Percentiles rank a stretch among this genome's conserved stretches.
Evolutionary conservation across 441 rosid genomes (phyloP).

Genomic region (Mallotus repandus): DNA sequence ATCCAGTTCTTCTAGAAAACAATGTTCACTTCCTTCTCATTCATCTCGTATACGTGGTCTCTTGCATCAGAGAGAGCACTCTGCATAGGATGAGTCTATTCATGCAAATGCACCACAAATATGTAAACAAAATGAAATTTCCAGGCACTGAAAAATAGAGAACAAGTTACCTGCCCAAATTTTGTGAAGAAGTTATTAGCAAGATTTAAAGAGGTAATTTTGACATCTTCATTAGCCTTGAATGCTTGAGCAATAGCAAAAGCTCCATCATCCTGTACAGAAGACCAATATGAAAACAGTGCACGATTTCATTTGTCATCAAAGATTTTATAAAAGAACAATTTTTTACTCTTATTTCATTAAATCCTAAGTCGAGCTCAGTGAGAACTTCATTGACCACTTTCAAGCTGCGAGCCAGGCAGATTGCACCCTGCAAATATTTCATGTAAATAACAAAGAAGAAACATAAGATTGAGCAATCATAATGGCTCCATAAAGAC

Average conservation of each 20-base stretch:
- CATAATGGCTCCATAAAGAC: slow-evolving; percentile 1
- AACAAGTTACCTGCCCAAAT: slow-evolving; percentile 76
- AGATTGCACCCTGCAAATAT: slow-evolving; percentile 69
- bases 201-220: slow-evolving; percentile 72
- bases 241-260: slow-evolving; percentile 92
- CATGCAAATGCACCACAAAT: background rate
- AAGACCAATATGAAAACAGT: slow-evolving; percentile 13
- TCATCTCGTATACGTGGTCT: slow-evolving; percentile 94
- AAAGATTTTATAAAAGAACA: background rate
- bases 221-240: slow-evolving; percentile 87
- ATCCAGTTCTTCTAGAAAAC: slow-evolving; percentile 50
- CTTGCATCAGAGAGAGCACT: slow-evolving; percentile 84
- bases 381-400: slow-evolving; percentile 91
- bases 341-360: slow-evolving; percentile 71
- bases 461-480: slow-evolving; percentile 4
- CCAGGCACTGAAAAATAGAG: background rate
- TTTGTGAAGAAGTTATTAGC: slow-evolving; percentile 87
- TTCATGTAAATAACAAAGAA: background rate
- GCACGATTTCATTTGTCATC: background rate
- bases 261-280: slow-evolving; percentile 83
- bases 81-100: slow-evolving; percentile 39
- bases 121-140: too few species aligned
- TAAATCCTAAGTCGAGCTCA: slow-evolving; percentile 86
- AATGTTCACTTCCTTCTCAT: slow-evolving; percentile 79
- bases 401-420: slow-evolving; percentile 87